Evolutionary conservation across 2,329 filamentous ascomycete species (phyloP).

Genomic region (Dichotomopilus funicola): DNA sequence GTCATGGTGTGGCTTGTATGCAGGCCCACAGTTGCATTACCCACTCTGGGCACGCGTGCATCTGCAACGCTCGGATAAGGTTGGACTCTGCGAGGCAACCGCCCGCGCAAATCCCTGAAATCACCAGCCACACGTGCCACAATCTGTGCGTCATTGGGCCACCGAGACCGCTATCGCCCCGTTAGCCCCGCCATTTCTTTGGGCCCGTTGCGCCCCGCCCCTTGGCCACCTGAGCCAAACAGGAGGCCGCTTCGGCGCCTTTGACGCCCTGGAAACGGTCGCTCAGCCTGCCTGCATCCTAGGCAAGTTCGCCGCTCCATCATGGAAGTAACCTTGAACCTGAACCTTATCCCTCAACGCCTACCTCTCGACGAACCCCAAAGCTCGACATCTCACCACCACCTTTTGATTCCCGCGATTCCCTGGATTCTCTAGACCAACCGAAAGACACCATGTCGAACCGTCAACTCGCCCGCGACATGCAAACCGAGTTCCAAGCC

Average conservation of each 20-base stretch:
- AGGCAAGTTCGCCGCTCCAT: background rate
- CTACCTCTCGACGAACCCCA: background rate
- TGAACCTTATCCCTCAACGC: background rate
- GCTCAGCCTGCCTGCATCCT: background rate
- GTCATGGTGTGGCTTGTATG: constrained; percentile 15
- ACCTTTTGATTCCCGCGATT: background rate
- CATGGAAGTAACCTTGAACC: background rate
- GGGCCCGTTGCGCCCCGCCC: constrained; percentile 1
- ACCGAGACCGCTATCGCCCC: background rate
- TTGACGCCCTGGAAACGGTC: background rate
- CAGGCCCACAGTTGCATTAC: constrained; percentile 8
- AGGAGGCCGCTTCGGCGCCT: background rate
- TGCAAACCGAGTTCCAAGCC: constrained; percentile 58
- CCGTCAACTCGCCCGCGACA: constrained; percentile 53
- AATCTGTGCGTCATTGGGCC: constrained; percentile 13
- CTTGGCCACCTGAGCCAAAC: background rate
- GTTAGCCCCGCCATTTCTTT: constrained; percentile 7
- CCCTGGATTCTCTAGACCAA: background rate
- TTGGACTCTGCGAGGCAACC: background rate
- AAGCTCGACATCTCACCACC: background rate
- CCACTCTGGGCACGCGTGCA: constrained; percentile 6
- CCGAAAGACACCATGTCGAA: constrained; percentile 44
- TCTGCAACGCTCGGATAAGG: background rate
- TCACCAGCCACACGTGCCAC: constrained; percentile 13
- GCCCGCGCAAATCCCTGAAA: background rate